Conservation (phyloP, 1,139 yeast species). For the Hyphopichia fennica region DNA sequence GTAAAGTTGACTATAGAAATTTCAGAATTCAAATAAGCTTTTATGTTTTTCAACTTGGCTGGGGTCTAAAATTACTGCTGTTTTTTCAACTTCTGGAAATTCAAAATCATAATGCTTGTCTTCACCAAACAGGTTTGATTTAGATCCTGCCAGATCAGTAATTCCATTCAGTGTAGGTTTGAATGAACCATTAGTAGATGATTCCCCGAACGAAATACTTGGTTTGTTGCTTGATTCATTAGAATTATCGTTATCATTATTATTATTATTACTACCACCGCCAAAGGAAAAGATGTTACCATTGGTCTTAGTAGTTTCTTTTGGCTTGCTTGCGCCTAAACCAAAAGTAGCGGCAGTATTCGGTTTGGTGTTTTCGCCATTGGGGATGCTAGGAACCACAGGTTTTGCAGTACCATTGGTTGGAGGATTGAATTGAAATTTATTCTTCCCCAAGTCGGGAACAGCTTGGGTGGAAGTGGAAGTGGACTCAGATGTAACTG, state of each 20-base stretch:
- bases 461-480: constrained; percentile 1
- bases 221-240: background rate
- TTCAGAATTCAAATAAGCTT: constrained; percentile 25
- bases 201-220: background rate
- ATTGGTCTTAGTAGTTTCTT: background rate
- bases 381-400: background rate
- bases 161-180: background rate
- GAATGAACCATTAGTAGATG: background rate
- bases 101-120: constrained; percentile 13
- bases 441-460: too few species aligned
- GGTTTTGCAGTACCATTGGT: background rate
- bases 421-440: background rate
- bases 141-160: background rate
- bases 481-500: too few species aligned
- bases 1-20: too few species aligned
- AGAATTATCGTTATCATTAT: background rate
- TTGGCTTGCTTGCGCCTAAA: background rate
- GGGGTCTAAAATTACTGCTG: constrained; percentile 20
- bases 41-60: constrained; percentile 29
- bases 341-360: background rate
- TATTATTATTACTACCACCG: background rate
- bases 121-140: too few species aligned
- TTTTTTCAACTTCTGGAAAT: constrained; percentile 29
- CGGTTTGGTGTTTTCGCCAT: background rate
- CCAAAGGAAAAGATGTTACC: background rate